phyloP scores from a whole-genome alignment of 257 asterid species.

The Mitragyna speciosa region DNA sequence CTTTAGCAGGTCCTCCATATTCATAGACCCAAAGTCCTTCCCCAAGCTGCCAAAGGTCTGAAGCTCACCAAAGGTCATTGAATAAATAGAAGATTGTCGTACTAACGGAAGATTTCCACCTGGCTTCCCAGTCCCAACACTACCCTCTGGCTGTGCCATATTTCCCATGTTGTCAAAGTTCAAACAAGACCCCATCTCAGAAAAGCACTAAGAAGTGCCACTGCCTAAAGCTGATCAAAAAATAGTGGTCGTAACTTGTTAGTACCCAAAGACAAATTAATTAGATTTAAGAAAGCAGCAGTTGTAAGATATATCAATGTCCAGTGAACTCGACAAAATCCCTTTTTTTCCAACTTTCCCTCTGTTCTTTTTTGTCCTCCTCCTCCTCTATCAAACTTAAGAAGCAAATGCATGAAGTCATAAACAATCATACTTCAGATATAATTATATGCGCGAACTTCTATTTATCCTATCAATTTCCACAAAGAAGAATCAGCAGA shows the following conservation, averaged over 20 bases:
- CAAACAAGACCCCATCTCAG: slow-evolving; percentile 68
- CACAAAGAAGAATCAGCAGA: neutral
- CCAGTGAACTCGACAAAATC: neutral
- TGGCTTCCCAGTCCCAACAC: slow-evolving; percentile 49
- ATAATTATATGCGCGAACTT: neutral
- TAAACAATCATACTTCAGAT: neutral
- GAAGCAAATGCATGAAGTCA: neutral
- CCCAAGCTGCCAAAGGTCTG: slow-evolving; percentile 80
- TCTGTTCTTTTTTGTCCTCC: neutral
- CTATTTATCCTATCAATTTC: neutral
- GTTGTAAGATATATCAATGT: neutral
- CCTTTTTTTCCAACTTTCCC: neutral
- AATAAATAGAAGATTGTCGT: slow-evolving; percentile 73
- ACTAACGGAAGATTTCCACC: slow-evolving; percentile 48
- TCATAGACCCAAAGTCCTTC: slow-evolving; percentile 87
- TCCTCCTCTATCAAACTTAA: neutral
- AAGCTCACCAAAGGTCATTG: slow-evolving; percentile 85
- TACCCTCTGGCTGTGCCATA: slow-evolving; percentile 45
- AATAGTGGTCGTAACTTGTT: neutral
- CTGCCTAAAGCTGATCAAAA: slow-evolving; percentile 33
- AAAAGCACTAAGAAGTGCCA: slow-evolving; percentile 29
- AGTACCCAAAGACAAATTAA: neutral
- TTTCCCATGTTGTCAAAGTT: slow-evolving; percentile 72
- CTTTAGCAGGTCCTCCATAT: slow-evolving; percentile 89
- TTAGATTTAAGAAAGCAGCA: neutral